Conservation (phyloP, 345 rosid species). For the Eucalyptus melliodora region DNA sequence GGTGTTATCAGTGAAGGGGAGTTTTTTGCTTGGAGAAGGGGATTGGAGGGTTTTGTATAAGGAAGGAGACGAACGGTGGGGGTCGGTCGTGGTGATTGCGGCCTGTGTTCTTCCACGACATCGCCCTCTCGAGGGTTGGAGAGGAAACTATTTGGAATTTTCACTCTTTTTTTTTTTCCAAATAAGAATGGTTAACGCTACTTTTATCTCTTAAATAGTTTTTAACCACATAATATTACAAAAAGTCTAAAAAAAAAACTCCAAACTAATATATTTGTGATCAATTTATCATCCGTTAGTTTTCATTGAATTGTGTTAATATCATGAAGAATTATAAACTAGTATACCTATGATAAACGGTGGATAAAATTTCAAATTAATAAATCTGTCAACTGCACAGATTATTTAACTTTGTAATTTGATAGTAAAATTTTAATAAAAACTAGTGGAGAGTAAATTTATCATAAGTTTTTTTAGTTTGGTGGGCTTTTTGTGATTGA, state of each 20-base stretch:
- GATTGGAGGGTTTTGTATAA: background rate
- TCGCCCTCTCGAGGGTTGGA: background rate
- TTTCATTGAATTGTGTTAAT: no score
- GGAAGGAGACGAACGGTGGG: background rate
- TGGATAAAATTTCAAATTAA: accelerated
- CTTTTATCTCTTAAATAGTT: background rate
- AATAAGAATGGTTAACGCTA: background rate
- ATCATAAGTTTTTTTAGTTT: no score
- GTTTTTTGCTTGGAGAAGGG: background rate
- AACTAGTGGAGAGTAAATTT: accelerated
- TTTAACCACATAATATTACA: no score
- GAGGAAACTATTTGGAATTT: background rate
- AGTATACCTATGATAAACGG: accelerated
- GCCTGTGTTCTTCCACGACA: conserved; percentile 14
- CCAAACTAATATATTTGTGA: accelerated
- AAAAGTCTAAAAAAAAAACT: background rate
- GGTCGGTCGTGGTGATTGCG: background rate
- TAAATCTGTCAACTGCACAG: accelerated
- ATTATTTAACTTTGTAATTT: no score
- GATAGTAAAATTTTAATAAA: accelerated
- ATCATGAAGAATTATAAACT: no score
- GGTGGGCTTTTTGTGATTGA: accelerated
- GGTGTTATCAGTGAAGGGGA: background rate
- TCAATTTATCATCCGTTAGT: accelerated
- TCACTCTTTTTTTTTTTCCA: background rate